Evolutionary conservation across 306 rosid species (phyloP), one percentile per base, ranked within the genome.

Genomic region (Dalbergia oliveri): DNA sequence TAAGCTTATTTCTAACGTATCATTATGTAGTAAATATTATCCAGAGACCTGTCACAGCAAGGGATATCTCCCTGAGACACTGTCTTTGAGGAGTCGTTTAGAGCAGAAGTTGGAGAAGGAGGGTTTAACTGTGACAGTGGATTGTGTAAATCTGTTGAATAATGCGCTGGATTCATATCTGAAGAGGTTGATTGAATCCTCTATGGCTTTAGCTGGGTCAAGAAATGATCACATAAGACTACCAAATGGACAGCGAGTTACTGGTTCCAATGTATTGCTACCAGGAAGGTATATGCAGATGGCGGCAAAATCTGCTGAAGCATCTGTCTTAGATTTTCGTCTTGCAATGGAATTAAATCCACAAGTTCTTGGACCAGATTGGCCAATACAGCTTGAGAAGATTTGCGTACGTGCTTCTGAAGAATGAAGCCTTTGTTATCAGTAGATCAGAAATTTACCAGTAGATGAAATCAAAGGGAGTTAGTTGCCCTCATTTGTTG

Each of bases 351-450:
- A 93, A 66, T 77, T 92, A 83, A 88, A 85, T 81, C 98, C 98
- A 26, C 88, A 86, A 68, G 43, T 83, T 76, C 97, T 96, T 31
- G 97, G 99, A 57, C 89, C 88, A 39, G 94, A 96, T 82, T 91
- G 94, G 97, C 79, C 93, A 37, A 63, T 79, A 70, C 98, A 90
- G 87, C 97, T 87, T 31, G 99, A 96, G 90, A 96, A 90, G 87
- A 85, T 93, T 76, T 75, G 84, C 83, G 54, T 93, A 69, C 85
- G 72, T 66, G 87, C 86, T 81, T 91, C 88, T 47, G 91, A 93
- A 72, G 94, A 96, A 60, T 86, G 92, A 93, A 71, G 73, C 61
- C 70, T 37, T 9, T 73, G 69, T 67, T 62, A 63, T 73, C 58
- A 16, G 56, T 73, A 68, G 75, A 67, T 83, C 63, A 73, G 81